Base-by-base conservation (phyloP, 1,284 basidiomycete genomes). In the Irpex sp. region DNA sequence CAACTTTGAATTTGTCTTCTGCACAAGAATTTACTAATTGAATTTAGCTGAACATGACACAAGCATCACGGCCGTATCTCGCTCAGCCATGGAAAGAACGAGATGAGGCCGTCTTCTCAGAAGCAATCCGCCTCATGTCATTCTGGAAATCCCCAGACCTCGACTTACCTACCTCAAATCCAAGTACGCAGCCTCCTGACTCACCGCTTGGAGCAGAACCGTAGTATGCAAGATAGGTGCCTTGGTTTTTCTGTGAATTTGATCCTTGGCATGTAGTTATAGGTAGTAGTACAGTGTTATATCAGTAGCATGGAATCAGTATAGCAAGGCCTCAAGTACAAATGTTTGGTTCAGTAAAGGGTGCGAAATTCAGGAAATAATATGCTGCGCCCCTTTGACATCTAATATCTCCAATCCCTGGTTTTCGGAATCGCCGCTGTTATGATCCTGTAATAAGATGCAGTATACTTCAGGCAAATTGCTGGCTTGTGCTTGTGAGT, bases 31-130 rank as follows among this genome's bases (percentile, higher is more conserved):
- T 7, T 17, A 39, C 17, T 56, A 56, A 43, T 19, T 21, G 37
- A n/a, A 51, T 51, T 5, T 50, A 62, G 64, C 21, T 65, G 33
- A 65, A 65, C 35, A 60, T 65, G 47, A 56, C 26, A 5, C 61
- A 60, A 39, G 15, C 31, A 11, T n/a, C 54, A 26, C 43, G 51
- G 17, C 61, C 61, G 11, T 58, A 54, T 47, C 43, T 43, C 4
- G 61, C 59, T 11, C 53, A 60, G 49, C 64, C 64, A 7, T 62
- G 64, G 64, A 37, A 54, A 54, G 50, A 62, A 39, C 33, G 54
- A 47, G 59, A 60, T 11, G 57, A 26, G 5, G 61, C 58, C 15
- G 53, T 60, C 13, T 54, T 62, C 37, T 65, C 63, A 4, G 63
- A 53, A 7, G 54, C 54, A 19, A 33, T 62, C 17, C 55, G 56